phyloP scores from a whole-genome alignment of 345 rosid genomes.

The Syzygium aromaticum region DNA sequence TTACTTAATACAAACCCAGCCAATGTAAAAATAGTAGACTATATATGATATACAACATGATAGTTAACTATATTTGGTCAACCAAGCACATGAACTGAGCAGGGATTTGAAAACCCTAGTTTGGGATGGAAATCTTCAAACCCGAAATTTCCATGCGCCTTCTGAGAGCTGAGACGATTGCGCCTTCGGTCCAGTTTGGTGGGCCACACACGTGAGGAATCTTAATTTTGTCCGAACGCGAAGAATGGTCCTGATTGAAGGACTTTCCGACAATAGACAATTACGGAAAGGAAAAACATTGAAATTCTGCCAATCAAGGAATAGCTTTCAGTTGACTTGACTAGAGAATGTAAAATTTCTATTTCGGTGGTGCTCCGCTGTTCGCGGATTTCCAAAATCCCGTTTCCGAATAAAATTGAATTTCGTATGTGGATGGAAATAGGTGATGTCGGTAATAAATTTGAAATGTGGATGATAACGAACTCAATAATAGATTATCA shows the following conservation, averaged over 20 bases:
- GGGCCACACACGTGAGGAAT: rapidly evolving
- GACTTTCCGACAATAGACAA: neutral
- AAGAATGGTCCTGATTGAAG: neutral
- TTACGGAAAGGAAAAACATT: neutral
- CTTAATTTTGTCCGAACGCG: neutral
- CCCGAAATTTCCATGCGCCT: neutral
- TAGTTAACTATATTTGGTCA: no score
- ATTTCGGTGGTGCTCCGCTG: neutral
- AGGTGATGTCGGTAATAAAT: no score
- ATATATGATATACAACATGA: no score
- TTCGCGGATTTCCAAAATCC: neutral
- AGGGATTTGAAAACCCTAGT: no score
- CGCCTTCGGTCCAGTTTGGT: no score
- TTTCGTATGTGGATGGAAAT: neutral
- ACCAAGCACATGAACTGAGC: no score
- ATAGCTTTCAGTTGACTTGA: neutral
- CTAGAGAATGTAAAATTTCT: neutral
- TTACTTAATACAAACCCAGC: no score
- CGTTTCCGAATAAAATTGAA: neutral
- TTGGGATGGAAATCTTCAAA: neutral
- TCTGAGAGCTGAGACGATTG: no score
- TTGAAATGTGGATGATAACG: no score
- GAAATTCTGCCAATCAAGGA: neutral
- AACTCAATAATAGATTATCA: neutral
- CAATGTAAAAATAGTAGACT: no score